These are phyloP conservation scores for Meripilus lineatus DNA, from an alignment of 1,284 basidiomycete species.

Conservation along the genomic window DNA sequence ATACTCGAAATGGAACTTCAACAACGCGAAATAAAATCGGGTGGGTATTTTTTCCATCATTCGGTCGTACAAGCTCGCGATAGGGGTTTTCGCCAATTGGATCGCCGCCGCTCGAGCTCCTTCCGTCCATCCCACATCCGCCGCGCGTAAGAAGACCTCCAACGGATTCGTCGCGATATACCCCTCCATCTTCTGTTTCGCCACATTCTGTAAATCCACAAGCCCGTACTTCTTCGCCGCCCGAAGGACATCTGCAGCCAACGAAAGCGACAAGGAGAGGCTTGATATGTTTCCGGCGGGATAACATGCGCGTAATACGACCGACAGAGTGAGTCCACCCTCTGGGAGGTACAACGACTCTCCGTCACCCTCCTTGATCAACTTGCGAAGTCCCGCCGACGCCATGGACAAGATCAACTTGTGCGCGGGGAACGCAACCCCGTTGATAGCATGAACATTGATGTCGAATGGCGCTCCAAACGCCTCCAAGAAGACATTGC, in stretches of 20 bases:
- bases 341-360: conserved; percentile 4
- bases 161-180: conserved; percentile 2
- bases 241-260: conserved; percentile 1
- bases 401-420: background rate
- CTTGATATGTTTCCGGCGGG: conserved; percentile 3
- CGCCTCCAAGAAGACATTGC: no score
- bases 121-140: conserved; percentile 5
- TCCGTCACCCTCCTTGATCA: background rate
- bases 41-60: conserved; percentile 6
- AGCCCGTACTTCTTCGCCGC: conserved; percentile 6
- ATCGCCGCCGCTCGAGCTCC: conserved; percentile 6
- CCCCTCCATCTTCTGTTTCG: no score
- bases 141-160: conserved; percentile 9
- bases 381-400: background rate
- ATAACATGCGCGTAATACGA: conserved; percentile 3
- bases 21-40: background rate
- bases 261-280: background rate
- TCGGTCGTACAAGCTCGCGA: conserved; percentile 1
- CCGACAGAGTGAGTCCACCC: background rate
- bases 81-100: background rate
- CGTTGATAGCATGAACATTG: background rate
- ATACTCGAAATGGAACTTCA: conserved; percentile 5
- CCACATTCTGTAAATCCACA: conserved; percentile 1
- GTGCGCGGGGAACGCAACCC: background rate
- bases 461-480: no score